Base-by-base conservation (phyloP, 2,329 filamentous ascomycete genomes). In the Mycocentrospora acerina region DNA sequence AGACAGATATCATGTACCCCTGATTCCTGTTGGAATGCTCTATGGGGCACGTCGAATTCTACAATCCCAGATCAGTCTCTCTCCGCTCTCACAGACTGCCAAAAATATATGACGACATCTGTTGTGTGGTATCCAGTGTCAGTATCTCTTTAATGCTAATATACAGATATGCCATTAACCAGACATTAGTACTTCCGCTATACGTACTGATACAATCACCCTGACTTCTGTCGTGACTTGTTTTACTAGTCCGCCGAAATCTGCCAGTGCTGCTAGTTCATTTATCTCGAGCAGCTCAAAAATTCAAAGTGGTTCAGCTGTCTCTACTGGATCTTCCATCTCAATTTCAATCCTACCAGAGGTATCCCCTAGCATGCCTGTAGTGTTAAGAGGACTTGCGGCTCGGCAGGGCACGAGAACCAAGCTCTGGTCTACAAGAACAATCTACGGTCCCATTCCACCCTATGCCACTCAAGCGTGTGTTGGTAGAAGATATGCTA, bases 111-210 rank as follows among this genome's bases (percentile, higher is more conserved):
- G 24, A 64, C 57, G 16, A 59, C 55, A 4, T 59, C 53, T 14
- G 38, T 57, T 5, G 27, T 55, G 3, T 37, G 54, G n/a, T 48
- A 54, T 33, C 56, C 59, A 16, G 37, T 54, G 61, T 62, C 55
- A 10, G 48, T 35, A 22, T 9, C 19, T 9, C 9, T 9, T 22
- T 22, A 6, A 22, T 9, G 5, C 19, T 9, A 22, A 22, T 9
- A 22, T 6, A 22, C 19, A n/a, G n/a, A n/a, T 33, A 16, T 7
- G 9, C 32, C 42, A n/a, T 38, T 16, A 7, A 11, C 10, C 2
- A 18, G 9, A 2, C 24, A 4, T 16, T n/a, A 51, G 43, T 15
- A 41, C 34, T 17, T 53, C 45, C 37, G 35, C 30, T 19, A 35
- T 41, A 15, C 19, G 19, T 22, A 9, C 19, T 49, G 10, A 41